Percentiles rank a stretch among this genome's conserved stretches.
Evolutionary conservation across 345 rosid genomes (phyloP).

Genomic region (Salix brachista): DNA sequence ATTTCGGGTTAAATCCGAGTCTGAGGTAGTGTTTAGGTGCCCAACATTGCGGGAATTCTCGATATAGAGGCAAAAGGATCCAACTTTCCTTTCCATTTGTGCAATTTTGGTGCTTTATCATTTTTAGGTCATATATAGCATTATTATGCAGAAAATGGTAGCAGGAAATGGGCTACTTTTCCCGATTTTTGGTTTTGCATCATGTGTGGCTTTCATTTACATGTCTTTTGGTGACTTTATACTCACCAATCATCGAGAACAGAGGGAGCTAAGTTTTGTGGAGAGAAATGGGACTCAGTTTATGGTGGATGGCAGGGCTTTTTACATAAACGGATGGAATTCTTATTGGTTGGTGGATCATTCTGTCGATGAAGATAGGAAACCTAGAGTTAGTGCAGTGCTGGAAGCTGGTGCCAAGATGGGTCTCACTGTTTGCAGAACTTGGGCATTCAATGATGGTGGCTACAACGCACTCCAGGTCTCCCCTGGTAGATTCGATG

Average conservation of each 20-base stretch:
- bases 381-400: conserved; percentile 58
- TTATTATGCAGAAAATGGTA: conserved; percentile 37
- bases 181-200: conserved; percentile 78
- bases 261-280: conserved; percentile 51
- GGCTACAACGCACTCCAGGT: conserved; percentile 87
- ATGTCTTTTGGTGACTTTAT: conserved; percentile 68
- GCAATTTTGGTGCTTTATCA: conserved; percentile 8
- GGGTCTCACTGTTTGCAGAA: conserved; percentile 94
- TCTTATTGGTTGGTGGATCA: conserved; percentile 95
- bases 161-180: conserved; percentile 52
- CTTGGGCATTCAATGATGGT: conserved; percentile 98
- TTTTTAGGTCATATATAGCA: conserved; percentile 5
- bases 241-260: conserved; percentile 25
- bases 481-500: conserved; percentile 85
- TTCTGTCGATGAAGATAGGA: conserved; percentile 61
- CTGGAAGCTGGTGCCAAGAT: conserved; percentile 75
- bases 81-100: conserved; percentile 3
- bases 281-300: conserved; percentile 69
- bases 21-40: conserved; percentile 8
- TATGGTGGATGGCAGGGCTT: conserved; percentile 52
- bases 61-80: conserved; percentile 21
- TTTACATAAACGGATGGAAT: conserved; percentile 87
- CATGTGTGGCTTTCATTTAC: conserved; percentile 66
- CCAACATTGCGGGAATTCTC: conserved; percentile 7
- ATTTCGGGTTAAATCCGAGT: conserved; percentile 13